Conservation (phyloP, 768 basidiomycete genomes). For the Polyporus arcularius region DNA sequence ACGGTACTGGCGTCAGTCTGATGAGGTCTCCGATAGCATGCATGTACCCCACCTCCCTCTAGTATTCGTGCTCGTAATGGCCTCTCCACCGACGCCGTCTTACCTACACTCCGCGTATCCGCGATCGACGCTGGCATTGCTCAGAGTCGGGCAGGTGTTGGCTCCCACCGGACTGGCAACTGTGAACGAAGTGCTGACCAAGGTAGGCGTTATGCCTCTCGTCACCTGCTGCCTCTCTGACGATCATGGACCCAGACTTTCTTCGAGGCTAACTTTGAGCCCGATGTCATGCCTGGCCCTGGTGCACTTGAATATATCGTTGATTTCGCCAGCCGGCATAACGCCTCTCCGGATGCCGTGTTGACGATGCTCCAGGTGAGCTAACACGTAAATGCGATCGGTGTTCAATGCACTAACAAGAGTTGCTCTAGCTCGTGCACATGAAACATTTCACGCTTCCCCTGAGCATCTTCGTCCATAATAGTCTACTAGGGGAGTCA, state of each 20-base stretch:
- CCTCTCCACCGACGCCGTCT: conserved; percentile 49
- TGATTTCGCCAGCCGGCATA: conserved; percentile 59
- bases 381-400: conserved; percentile 58
- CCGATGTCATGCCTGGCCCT: conserved; percentile 64
- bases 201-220: conserved; percentile 40
- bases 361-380: conserved; percentile 63
- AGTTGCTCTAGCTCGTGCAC: conserved; percentile 51
- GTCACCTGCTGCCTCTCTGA: not conserved
- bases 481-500: conserved; percentile 22
- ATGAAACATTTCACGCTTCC: conserved; percentile 75
- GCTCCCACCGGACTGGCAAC: conserved; percentile 50
- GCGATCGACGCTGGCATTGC: conserved; percentile 55
- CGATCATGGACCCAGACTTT: conserved; percentile 47
- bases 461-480: conserved; percentile 44
- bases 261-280: conserved; percentile 63
- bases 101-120: conserved; percentile 64
- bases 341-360: conserved; percentile 56
- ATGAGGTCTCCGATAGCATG: conserved; percentile 38
- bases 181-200: conserved; percentile 54
- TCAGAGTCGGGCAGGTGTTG: conserved; percentile 53
- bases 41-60: conserved; percentile 57
- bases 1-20: not conserved
- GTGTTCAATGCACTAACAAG: conserved; percentile 32
- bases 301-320: conserved; percentile 51
- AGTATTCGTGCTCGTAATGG: conserved; percentile 63